Conservation (phyloP, 768 basidiomycete genomes). For the Hemileccinum rubropunctum region DNA sequence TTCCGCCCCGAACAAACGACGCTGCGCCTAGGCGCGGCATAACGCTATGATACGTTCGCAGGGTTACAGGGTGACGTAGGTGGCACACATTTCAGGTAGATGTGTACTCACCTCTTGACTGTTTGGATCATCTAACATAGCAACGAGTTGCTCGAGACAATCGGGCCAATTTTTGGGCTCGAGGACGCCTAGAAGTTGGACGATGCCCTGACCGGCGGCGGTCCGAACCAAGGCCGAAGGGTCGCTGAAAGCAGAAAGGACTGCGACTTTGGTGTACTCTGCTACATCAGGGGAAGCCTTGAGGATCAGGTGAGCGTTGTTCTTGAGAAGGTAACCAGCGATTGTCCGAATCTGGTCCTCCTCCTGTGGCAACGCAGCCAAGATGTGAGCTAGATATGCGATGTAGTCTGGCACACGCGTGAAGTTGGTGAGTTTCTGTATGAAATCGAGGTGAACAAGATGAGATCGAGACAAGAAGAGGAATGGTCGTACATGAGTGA, state of each 20-base stretch:
- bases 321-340: slow-evolving; percentile 96
- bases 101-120: slow-evolving; percentile 80
- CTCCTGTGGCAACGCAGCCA: slow-evolving; percentile 75
- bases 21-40: not conserved
- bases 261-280: slow-evolving; percentile 69
- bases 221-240: slow-evolving; percentile 85
- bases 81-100: not conserved
- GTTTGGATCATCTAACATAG: slow-evolving; percentile 74
- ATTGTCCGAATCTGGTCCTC: slow-evolving; percentile 93
- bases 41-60: slow-evolving; percentile 1
- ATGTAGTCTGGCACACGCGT: slow-evolving; percentile 91
- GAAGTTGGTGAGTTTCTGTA: slow-evolving; percentile 82
- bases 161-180: slow-evolving; percentile 96
- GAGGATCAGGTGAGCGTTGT: slow-evolving; percentile 81
- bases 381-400: slow-evolving; percentile 93
- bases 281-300: slow-evolving; percentile 62
- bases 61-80: not conserved
- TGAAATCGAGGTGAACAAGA: slow-evolving; percentile 18
- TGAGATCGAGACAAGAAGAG: slow-evolving; percentile 16
- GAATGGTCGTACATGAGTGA: slow-evolving; percentile 66
- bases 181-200: slow-evolving; percentile 80
- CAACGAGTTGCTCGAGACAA: slow-evolving; percentile 82
- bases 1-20: slow-evolving; percentile 6
- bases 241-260: slow-evolving; percentile 81
- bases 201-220: slow-evolving; percentile 91